A percentile compares a stretch with the other conserved stretches of the same genome.
Conservation (phyloP, 805 yeast species). For the Barnettozyma californica region DNA sequence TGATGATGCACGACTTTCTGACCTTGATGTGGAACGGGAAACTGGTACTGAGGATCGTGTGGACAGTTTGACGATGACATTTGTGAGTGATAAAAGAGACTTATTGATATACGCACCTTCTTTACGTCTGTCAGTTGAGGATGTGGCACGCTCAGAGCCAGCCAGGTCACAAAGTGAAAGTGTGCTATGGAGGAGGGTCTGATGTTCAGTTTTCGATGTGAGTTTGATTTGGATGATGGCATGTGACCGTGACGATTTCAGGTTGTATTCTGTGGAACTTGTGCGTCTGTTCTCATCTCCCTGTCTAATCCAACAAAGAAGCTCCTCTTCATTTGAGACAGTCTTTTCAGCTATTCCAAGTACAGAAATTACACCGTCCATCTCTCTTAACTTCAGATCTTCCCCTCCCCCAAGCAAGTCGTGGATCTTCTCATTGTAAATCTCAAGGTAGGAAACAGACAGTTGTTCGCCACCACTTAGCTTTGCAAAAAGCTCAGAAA, state of each 20-base stretch:
- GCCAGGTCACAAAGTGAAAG: conserved; percentile 91
- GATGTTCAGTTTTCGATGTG: not conserved
- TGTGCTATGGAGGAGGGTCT: conserved; percentile 41
- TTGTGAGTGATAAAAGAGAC: conserved; percentile 82
- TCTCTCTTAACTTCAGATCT: conserved; percentile 74
- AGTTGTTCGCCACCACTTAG: conserved; percentile 36
- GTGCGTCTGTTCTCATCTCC: conserved; percentile 80
- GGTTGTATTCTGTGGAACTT: conserved; percentile 84
- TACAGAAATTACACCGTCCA: conserved; percentile 64
- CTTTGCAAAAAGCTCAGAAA: conserved; percentile 54
- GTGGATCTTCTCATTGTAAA: conserved; percentile 86
- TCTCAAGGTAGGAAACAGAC: conserved; percentile 74
- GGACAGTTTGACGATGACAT: conserved; percentile 76
- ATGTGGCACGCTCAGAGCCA: conserved; percentile 86
- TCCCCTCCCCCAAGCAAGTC: conserved; percentile 49
- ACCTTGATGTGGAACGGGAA: conserved; percentile 4
- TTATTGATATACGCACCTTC: conserved; percentile 94
- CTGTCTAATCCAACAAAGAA: conserved; percentile 49
- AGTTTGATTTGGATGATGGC: conserved; percentile 75
- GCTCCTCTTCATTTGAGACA: conserved; percentile 53
- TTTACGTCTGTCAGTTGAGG: conserved; percentile 66
- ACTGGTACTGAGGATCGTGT: conserved; percentile 24
- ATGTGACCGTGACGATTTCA: conserved; percentile 86
- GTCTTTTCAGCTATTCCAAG: conserved; percentile 63
- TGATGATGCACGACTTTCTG: not conserved